A percentile compares a stretch with the other conserved stretches of the same genome.
phyloP scores from a whole-genome alignment of 2,329 filamentous ascomycete species.

The Emergomyces africanus region DNA sequence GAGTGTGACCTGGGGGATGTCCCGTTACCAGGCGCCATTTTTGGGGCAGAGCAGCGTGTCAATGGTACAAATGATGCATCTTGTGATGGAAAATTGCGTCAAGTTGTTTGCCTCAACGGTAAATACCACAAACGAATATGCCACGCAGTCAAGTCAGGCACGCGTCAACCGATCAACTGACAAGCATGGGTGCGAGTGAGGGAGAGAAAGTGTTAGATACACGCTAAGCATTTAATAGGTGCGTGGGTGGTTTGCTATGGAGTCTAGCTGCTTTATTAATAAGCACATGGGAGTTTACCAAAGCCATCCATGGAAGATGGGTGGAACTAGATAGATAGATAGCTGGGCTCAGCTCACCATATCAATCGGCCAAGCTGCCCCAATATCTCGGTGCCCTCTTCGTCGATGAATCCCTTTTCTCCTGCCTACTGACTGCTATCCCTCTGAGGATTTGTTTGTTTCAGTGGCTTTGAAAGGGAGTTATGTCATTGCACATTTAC shows the following conservation, averaged over 20 bases:
- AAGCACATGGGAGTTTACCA: too few relatives aligned
- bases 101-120: neutral
- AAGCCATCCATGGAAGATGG: too few relatives aligned
- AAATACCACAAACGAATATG: neutral
- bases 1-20: conserved; percentile 14
- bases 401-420: neutral
- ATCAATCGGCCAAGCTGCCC: neutral
- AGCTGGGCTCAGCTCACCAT: neutral
- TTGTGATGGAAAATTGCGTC: conserved; percentile 5
- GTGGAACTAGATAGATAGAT: neutral
- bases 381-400: neutral
- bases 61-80: conserved; percentile 4
- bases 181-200: neutral
- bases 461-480: conserved; percentile 20
- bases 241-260: too few relatives aligned
- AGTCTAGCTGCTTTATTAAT: too few relatives aligned
- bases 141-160: neutral
- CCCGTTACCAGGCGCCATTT: conserved; percentile 24
- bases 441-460: conserved; percentile 11
- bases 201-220: too few relatives aligned
- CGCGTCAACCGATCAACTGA: neutral
- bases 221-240: too few relatives aligned
- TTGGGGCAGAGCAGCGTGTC: conserved; percentile 7
- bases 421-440: conserved; percentile 3
- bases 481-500: conserved; percentile 81